Evolutionary conservation across 257 asterid genomes (phyloP), one percentile per base, ranked within the genome.

Genomic region (Handroanthus guayacan): DNA sequence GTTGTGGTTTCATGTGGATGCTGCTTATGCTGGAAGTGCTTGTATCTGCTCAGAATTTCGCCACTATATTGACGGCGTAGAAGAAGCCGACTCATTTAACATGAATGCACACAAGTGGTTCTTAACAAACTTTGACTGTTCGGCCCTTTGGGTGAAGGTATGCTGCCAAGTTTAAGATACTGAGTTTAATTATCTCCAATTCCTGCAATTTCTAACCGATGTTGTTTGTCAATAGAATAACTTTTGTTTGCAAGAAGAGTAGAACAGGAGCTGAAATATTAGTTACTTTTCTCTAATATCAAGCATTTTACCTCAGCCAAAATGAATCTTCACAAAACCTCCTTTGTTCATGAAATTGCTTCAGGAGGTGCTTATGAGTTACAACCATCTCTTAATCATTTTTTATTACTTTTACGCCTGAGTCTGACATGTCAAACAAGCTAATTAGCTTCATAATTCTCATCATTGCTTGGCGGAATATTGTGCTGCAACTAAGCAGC

Each of bases 1-100:
- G 57, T 70, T 95, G 71, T 95, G 99, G 99, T 77, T 95, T 82
- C 99, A 95, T 71, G 88, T 95, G 84, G 99, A 95, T 82, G 99
- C 99, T 72, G 99, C 99, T 60, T 92, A 92, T 69, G 99, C 98
- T 83, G 99, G 99, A 81, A 95, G 99, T 84, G 96, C 99, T 43
- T 92, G 96, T 78, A 79, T 95, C 67, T 95, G 99, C 71, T 98
- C 97, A 0, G 99, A 95, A 80, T 86, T 86, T 43, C 93, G 94
- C 69, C 95, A 85, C 83, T 83, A 82, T 69, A 78, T 92, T 52
- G 82, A 95, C 72, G 99, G 99, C 1, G 90, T 95, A 3, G 98
- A 92, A 74, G 94, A 81, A 84, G 94, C 93, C 37, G 85, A 84
- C 86, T 95, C 99, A 11, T 95, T 95, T 75, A 95, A 92, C 88